Conservation (phyloP, 352 stramenopile species). For the Poterioochromonas sp. region DNA sequence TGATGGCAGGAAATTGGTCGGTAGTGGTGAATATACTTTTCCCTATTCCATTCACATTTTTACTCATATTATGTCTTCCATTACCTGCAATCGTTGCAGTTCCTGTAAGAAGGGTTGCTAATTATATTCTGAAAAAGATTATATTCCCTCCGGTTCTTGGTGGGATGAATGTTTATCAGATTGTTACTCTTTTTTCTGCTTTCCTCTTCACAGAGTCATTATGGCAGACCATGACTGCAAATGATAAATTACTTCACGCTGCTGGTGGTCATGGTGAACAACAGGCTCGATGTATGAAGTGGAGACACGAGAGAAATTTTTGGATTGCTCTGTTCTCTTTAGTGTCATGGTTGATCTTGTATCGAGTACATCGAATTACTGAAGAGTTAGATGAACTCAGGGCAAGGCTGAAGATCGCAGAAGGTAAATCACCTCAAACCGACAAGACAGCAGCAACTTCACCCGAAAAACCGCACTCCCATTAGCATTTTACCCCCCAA, state of each 20-base stretch:
- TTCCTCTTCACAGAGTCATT: neutral
- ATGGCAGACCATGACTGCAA: neutral
- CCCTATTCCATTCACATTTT: neutral
- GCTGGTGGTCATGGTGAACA: neutral
- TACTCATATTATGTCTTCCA: neutral
- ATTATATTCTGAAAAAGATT: neutral
- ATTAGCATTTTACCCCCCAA: too few relatives aligned
- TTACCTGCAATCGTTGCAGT: neutral
- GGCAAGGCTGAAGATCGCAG: too few relatives aligned
- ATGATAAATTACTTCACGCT: neutral
- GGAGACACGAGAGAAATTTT: slow-evolving; percentile 16
- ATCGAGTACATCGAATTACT: neutral
- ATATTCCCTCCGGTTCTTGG: neutral
- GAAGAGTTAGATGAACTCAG: neutral
- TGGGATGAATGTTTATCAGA: neutral
- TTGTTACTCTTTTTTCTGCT: neutral
- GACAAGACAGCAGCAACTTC: too few relatives aligned
- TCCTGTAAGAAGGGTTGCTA: neutral
- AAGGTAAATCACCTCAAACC: too few relatives aligned
- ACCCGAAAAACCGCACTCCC: too few relatives aligned
- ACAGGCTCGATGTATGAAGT: neutral
- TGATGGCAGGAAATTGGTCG: neutral
- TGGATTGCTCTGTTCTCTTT: slow-evolving; percentile 11
- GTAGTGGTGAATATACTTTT: slow-evolving; percentile 9
- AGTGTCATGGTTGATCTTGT: neutral